A percentile compares a stretch with the other conserved stretches of the same genome.
Conservation (phyloP, 306 rosid genomes). For the Potentilla sterilis region DNA sequence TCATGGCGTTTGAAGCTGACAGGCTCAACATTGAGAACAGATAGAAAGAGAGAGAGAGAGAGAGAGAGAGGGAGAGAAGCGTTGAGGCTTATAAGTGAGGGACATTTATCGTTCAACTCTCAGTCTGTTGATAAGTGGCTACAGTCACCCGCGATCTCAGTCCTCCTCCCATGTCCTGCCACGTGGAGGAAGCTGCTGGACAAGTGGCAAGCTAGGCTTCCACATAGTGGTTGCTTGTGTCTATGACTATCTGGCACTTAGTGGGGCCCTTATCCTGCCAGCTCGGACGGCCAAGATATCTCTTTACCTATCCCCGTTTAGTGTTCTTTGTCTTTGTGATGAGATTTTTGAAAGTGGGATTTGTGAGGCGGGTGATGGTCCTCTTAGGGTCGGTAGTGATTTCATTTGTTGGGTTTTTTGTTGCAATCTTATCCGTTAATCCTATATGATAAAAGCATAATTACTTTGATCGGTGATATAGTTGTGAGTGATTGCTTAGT, state of each 20-base stretch:
- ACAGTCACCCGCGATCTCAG: constrained; percentile 64
- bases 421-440: constrained; percentile 2
- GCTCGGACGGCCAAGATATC: constrained; percentile 49
- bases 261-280: constrained; percentile 64
- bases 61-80: constrained; percentile 34
- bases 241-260: neutral
- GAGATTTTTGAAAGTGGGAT: constrained; percentile 10
- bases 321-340: constrained; percentile 28
- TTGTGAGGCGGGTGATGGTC: constrained; percentile 2
- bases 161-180: constrained; percentile 50
- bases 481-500: neutral
- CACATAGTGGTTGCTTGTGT: constrained; percentile 45
- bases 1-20: constrained; percentile 55
- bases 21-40: constrained; percentile 12
- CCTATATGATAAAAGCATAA: neutral
- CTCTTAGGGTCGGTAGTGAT: neutral
- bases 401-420: neutral
- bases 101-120: constrained; percentile 25
- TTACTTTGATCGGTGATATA: neutral
- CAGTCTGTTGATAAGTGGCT: constrained; percentile 70
- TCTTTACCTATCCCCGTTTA: constrained; percentile 43
- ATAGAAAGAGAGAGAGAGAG: neutral
- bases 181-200: constrained; percentile 44
- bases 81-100: neutral
- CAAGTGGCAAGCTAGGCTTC: constrained; percentile 51